These are phyloP conservation scores for Chlamydomonas sp. DNA, from an alignment of 139 green algal genomes.

Conservation along the genomic window DNA sequence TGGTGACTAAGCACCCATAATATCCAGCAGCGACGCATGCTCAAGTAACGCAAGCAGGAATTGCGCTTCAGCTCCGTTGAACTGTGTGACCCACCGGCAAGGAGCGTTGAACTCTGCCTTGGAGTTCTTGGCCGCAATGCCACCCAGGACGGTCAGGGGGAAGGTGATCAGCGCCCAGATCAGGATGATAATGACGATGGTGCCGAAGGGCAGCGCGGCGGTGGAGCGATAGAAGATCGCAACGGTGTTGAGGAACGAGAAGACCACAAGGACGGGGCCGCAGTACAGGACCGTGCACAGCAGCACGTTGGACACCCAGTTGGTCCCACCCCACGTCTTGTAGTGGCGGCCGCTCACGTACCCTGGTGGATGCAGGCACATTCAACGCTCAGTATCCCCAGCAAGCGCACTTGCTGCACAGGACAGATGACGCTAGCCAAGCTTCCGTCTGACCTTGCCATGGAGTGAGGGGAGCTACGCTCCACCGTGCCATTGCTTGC, in stretches of 20 bases:
- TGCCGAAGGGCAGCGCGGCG: constrained; percentile 83
- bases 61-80: not conserved
- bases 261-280: constrained; percentile 81
- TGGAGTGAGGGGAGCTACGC: no score
- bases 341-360: constrained; percentile 87
- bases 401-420: not conserved
- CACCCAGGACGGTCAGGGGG: constrained; percentile 92
- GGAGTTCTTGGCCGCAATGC: constrained; percentile 74
- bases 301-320: constrained; percentile 85
- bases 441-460: no score
- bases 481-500: no score
- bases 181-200: constrained; percentile 88
- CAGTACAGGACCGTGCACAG: constrained; percentile 81
- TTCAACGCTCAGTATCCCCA: not conserved
- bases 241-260: constrained; percentile 90
- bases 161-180: constrained; percentile 91
- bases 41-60: not conserved
- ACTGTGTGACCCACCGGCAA: constrained; percentile 56
- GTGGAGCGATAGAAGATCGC: constrained; percentile 78
- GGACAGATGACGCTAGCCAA: no score
- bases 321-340: constrained; percentile 87
- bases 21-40: no score
- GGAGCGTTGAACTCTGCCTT: constrained; percentile 78
- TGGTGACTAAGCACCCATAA: no score
- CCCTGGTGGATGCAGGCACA: constrained; percentile 63